Conservation (phyloP, 257 asterid species). For the Solanum clarkiae region DNA sequence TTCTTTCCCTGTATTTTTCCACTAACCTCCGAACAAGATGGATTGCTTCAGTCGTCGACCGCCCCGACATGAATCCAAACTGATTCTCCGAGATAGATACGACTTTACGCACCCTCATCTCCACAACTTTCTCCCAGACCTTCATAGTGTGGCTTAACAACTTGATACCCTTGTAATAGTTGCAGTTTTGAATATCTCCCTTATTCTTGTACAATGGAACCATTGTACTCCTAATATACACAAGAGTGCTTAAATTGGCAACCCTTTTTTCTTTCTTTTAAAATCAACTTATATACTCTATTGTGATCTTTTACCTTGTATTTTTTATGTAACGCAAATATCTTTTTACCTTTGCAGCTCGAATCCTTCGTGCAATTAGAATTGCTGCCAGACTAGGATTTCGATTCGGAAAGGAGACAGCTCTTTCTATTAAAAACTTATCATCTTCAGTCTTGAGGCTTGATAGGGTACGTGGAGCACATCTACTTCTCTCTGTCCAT, state of each 20-base stretch:
- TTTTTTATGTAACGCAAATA: neutral
- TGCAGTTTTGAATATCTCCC: too few relatives aligned
- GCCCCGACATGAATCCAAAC: too few relatives aligned
- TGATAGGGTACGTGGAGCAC: slow-evolving; percentile 10
- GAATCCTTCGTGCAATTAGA: slow-evolving; percentile 21
- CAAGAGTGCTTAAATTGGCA: neutral
- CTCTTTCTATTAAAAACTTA: slow-evolving; percentile 10
- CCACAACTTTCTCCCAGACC: too few relatives aligned
- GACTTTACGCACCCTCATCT: too few relatives aligned
- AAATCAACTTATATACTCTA: neutral
- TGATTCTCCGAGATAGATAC: too few relatives aligned
- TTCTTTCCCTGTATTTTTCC: too few relatives aligned
- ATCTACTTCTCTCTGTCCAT: neutral
- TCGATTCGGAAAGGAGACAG: slow-evolving; percentile 19
- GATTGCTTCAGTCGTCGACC: too few relatives aligned
- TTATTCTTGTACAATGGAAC: too few relatives aligned
- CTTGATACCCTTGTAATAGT: too few relatives aligned
- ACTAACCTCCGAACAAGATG: too few relatives aligned
- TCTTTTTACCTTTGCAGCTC: slow-evolving; percentile 11
- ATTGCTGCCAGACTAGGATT: slow-evolving; percentile 21
- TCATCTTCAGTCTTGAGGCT: slow-evolving; percentile 16
- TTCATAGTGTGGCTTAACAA: too few relatives aligned
- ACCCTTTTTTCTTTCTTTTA: neutral
- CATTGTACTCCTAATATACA: too few relatives aligned
- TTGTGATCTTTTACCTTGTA: neutral